phyloP scores from a whole-genome alignment of 2,329 filamentous ascomycete species.

The Aspergillus alliaceus region DNA sequence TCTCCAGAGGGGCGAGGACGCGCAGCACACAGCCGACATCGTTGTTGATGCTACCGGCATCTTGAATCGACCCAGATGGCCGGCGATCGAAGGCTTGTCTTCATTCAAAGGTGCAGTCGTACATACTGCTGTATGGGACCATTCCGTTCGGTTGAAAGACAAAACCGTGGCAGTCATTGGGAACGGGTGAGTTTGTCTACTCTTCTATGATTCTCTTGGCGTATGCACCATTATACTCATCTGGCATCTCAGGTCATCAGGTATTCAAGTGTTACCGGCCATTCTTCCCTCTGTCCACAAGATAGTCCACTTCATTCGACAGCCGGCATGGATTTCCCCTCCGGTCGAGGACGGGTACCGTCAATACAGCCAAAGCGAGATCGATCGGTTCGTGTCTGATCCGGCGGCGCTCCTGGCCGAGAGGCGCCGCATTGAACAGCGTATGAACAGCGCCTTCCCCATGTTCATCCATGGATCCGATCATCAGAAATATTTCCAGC shows the following conservation, averaged over 20 bases:
- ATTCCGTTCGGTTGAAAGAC: background rate
- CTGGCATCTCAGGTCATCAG: background rate
- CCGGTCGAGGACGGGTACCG: background rate
- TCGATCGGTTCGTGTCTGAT: background rate
- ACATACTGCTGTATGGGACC: conserved; percentile 5
- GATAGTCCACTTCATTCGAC: conserved; percentile 22
- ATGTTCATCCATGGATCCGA: conserved; percentile 9
- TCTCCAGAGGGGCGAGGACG: too few species aligned
- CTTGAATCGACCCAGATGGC: too few species aligned
- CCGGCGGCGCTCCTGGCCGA: background rate
- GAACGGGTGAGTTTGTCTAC: background rate
- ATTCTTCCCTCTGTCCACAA: conserved; percentile 20
- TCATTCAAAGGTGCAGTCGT: conserved; percentile 4
- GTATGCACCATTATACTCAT: background rate
- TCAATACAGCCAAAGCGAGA: background rate
- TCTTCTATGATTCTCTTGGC: background rate
- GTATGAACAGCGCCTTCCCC: background rate
- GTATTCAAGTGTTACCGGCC: background rate
- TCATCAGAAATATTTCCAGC: too few species aligned
- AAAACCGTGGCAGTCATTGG: background rate
- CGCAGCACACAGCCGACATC: too few species aligned
- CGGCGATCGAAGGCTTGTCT: background rate
- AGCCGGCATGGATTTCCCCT: conserved; percentile 21
- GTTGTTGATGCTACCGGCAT: too few species aligned
- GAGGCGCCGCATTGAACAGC: background rate